A percentile compares a stretch with the other conserved stretches of the same genome.
These are phyloP conservation scores for Pseudozyma pruni DNA, from an alignment of 1,284 basidiomycete genomes.

Conservation along the genomic window DNA sequence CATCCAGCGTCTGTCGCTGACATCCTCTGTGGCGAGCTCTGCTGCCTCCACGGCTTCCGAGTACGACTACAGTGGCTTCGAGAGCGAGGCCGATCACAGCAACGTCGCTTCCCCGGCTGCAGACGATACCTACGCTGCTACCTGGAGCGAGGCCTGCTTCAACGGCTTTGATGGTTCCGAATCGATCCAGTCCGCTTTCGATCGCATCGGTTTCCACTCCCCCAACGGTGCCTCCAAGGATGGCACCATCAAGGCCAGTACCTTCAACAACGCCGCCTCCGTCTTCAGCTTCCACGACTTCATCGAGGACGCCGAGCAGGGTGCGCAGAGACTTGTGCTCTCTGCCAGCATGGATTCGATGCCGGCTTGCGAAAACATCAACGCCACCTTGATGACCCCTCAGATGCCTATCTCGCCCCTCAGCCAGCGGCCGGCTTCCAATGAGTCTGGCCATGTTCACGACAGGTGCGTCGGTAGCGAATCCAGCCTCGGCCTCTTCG, in stretches of 20 bases:
- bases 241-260: slow-evolving; percentile 13
- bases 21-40: slow-evolving; percentile 53
- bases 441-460: slow-evolving; percentile 24
- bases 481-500: slow-evolving; percentile 39
- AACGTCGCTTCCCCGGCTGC: slow-evolving; percentile 27
- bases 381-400: background rate
- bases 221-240: slow-evolving; percentile 19
- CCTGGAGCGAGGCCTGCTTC: slow-evolving; percentile 24
- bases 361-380: background rate
- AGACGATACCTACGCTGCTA: slow-evolving; percentile 20
- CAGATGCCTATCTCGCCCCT: slow-evolving; percentile 25
- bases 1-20: slow-evolving; percentile 51
- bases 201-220: slow-evolving; percentile 41
- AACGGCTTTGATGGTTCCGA: slow-evolving; percentile 21
- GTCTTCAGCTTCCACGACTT: slow-evolving; percentile 58
- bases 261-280: slow-evolving; percentile 9
- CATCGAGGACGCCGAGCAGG: slow-evolving; percentile 45
- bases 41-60: slow-evolving; percentile 56
- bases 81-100: slow-evolving; percentile 40
- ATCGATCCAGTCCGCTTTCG: slow-evolving; percentile 36
- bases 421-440: slow-evolving; percentile 8
- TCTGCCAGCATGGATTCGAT: slow-evolving; percentile 9
- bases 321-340: slow-evolving; percentile 2
- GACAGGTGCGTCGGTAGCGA: slow-evolving; percentile 23
- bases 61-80: slow-evolving; percentile 41